phyloP scores from a whole-genome alignment of 2,329 filamentous ascomycete species.

The Aureobasidium sp. region DNA sequence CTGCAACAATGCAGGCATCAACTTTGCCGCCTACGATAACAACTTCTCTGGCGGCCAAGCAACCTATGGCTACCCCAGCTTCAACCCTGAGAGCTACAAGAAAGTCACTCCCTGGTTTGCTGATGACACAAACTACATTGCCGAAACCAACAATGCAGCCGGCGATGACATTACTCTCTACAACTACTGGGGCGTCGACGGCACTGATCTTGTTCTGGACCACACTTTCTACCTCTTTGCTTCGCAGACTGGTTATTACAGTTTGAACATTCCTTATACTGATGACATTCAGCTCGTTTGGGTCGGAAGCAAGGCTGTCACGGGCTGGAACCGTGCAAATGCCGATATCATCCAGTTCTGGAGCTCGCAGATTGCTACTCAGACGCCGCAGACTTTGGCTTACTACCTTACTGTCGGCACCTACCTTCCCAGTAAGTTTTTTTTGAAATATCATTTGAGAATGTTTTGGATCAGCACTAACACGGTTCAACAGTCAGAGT shows the following conservation, averaged over 20 bases:
- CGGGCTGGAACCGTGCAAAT: conserved; percentile 18
- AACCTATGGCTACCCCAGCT: conserved; percentile 15
- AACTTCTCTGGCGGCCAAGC: conserved; percentile 13
- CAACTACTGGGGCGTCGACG: neutral
- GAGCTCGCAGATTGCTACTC: conserved; percentile 11
- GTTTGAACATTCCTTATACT: conserved; percentile 18
- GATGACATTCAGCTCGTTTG: conserved; percentile 19
- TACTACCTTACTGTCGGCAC: conserved; percentile 17
- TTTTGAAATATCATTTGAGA: too few relatives aligned
- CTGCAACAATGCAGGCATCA: conserved; percentile 3
- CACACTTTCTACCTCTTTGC: conserved; percentile 20
- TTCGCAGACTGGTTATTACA: conserved; percentile 17
- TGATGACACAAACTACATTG: conserved; percentile 17
- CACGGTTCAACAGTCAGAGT: neutral
- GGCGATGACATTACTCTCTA: neutral
- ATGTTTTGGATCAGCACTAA: too few relatives aligned
- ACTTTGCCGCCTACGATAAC: conserved; percentile 16
- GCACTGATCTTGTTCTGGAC: conserved; percentile 14
- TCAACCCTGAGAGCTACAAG: conserved; percentile 17
- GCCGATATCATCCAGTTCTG: conserved; percentile 18
- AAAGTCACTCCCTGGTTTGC: neutral
- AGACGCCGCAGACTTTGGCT: conserved; percentile 15
- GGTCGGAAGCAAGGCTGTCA: conserved; percentile 18
- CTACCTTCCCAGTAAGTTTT: conserved; percentile 14
- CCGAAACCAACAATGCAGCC: conserved; percentile 14